These are phyloP conservation scores for Globisporangium spinosum DNA, from an alignment of 352 stramenopile genomes.

Conservation along the genomic window DNA sequence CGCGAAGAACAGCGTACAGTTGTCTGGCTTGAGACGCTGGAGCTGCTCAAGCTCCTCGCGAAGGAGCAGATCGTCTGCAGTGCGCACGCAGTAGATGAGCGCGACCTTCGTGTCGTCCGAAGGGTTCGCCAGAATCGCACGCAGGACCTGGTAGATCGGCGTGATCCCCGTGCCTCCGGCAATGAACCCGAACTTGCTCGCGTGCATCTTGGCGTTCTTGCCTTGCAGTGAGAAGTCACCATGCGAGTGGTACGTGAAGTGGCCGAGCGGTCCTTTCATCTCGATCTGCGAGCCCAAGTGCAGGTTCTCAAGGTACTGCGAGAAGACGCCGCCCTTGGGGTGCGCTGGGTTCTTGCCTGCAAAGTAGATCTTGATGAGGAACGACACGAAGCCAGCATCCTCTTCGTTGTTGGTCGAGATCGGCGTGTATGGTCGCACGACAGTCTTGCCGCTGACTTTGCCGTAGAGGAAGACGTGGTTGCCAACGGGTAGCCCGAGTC, in stretches of 20 bases:
- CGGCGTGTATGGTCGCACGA: slow-evolving; percentile 90
- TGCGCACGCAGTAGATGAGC: slow-evolving; percentile 84
- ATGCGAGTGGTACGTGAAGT: slow-evolving; percentile 47
- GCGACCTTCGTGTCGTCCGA: slow-evolving; percentile 41
- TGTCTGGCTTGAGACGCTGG: slow-evolving; percentile 34
- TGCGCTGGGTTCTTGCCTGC: slow-evolving; percentile 67
- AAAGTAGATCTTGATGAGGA: slow-evolving; percentile 91
- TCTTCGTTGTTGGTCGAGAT: slow-evolving; percentile 76
- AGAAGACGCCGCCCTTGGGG: slow-evolving; percentile 85
- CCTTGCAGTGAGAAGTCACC: slow-evolving; percentile 32
- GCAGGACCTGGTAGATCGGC: slow-evolving; percentile 65
- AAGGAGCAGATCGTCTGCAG: slow-evolving; percentile 91
- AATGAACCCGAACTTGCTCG: slow-evolving; percentile 44
- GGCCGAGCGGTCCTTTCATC: slow-evolving; percentile 78
- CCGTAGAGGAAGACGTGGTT: slow-evolving; percentile 90
- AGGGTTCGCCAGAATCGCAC: slow-evolving; percentile 66
- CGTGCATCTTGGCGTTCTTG: slow-evolving; percentile 20
- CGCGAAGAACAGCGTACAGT: slow-evolving; percentile 42
- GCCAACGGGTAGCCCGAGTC: slow-evolving; percentile 85
- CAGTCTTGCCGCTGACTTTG: slow-evolving; percentile 68
- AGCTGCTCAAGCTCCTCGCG: slow-evolving; percentile 84
- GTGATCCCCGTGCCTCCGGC: slow-evolving; percentile 54
- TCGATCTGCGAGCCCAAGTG: slow-evolving; percentile 83
- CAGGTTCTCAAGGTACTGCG: slow-evolving; percentile 79
- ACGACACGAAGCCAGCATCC: slow-evolving; percentile 85